A percentile compares a stretch with the other conserved stretches of the same genome.
Conservation (phyloP, 2,329 filamentous ascomycete species). For the Trichoderma polysporum region DNA sequence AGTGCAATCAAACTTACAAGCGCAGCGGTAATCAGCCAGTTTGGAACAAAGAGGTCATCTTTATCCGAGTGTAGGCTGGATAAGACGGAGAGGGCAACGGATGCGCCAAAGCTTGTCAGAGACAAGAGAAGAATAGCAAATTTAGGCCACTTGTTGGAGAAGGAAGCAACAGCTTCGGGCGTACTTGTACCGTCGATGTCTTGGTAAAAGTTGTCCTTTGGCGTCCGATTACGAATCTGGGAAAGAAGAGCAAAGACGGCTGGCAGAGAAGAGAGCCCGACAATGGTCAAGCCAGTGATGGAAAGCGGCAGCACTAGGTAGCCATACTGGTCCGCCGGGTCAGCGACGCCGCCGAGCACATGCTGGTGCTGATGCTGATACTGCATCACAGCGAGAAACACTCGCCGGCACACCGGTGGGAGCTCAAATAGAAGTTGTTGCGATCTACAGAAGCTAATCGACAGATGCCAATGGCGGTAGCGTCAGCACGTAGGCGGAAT, state of each 20-base stretch:
- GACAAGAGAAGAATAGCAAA: constrained; percentile 54
- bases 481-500: background rate
- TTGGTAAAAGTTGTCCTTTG: constrained; percentile 56
- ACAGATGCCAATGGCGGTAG: background rate
- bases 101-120: constrained; percentile 52
- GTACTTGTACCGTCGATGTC: constrained; percentile 70
- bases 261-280: constrained; percentile 40
- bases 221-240: constrained; percentile 37
- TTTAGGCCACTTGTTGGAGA: constrained; percentile 61
- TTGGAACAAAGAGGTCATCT: constrained; percentile 48
- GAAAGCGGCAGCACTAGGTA: constrained; percentile 30
- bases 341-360: background rate
- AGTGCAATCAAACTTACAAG: constrained; percentile 57
- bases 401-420: constrained; percentile 9
- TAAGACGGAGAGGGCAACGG: constrained; percentile 57
- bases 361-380: background rate
- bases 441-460: background rate
- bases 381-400: constrained; percentile 14
- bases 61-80: constrained; percentile 40
- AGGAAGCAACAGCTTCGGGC: constrained; percentile 59
- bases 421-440: constrained; percentile 4
- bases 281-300: constrained; percentile 36
- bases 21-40: constrained; percentile 59
- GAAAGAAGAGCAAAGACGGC: constrained; percentile 35
- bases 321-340: background rate